Evolutionary conservation across 768 basidiomycete genomes (phyloP), one percentile per base, ranked within the genome.

Genomic region (Boletellus sp.): DNA sequence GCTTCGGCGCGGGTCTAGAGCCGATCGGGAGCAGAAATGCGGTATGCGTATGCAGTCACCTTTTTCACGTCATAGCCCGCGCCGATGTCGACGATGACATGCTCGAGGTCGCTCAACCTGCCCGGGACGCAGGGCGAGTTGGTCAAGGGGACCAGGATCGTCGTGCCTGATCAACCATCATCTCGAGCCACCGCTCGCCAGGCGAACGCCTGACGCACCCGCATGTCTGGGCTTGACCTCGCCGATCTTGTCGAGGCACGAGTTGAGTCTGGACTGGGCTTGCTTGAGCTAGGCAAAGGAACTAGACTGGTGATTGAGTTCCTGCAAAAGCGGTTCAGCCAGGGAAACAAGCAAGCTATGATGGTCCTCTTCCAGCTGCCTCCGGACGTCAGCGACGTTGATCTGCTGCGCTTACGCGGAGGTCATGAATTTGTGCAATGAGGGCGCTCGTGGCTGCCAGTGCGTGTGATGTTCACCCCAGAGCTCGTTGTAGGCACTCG

Each of bases 1-100:
- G 95, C 94, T 65, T 95, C 84, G 13, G 77, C 70, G 19, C 87
- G 86, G 7, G 86, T 85, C 94, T 98, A 13, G n/a, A n/a, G n/a
- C n/a, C n/a, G n/a, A n/a, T n/a, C n/a, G n/a, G n/a, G n/a, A n/a
- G n/a, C n/a, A n/a, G n/a, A n/a, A n/a, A n/a, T n/a, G n/a, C n/a
- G n/a, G n/a, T n/a, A n/a, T n/a, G n/a, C 48, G 47, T 74, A 38
- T 3, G 2, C 7, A 9, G 24, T 43, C 41, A 91, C 95, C 79
- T 98, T 99, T 70, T 90, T 84, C 16, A 98, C 89, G 58, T 86
- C 97, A 69, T 97, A 99, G 0, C 96, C 95, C 0, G 95, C 97
- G 1, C 96, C 96, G 23, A 98, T 78, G 65, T 99, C 96, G 34
- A 98, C 82, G 54, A 98, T 85, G 41, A 99, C 94, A 58, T 91